These are phyloP conservation scores for Mycena epipterygia DNA, from an alignment of 768 basidiomycete genomes.

Conservation along the genomic window DNA sequence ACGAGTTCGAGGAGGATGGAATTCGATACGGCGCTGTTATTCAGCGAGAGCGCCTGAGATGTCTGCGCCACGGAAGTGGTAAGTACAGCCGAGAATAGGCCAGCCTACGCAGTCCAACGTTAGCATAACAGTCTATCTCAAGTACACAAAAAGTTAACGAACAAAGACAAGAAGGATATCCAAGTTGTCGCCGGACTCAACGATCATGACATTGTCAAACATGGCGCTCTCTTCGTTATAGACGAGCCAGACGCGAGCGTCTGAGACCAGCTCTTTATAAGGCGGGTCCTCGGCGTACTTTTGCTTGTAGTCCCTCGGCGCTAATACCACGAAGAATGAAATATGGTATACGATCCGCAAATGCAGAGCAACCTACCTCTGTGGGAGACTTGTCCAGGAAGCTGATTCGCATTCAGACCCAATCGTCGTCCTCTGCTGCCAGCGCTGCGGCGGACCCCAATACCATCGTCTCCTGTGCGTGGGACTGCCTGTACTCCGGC, in stretches of 20 bases:
- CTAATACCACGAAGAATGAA: background rate
- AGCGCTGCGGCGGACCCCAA: background rate
- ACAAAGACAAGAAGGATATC: constrained; percentile 30
- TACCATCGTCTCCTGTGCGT: constrained; percentile 4
- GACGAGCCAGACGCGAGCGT: constrained; percentile 35
- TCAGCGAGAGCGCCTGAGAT: constrained; percentile 34
- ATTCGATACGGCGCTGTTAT: constrained; percentile 23
- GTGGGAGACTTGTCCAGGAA: background rate
- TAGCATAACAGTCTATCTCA: constrained; percentile 1
- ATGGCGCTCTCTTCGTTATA: constrained; percentile 32
- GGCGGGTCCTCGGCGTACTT: constrained; percentile 29
- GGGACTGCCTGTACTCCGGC: background rate
- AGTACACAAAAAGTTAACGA: background rate
- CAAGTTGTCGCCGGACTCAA: constrained; percentile 25
- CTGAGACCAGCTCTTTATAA: constrained; percentile 26
- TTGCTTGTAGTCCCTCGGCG: constrained; percentile 21
- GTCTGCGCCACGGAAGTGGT: constrained; percentile 39
- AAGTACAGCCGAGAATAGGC: constrained; percentile 39
- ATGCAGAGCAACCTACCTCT: background rate
- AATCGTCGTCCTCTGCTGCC: constrained; percentile 1
- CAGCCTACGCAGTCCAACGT: constrained; percentile 22
- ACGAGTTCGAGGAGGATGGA: constrained; percentile 10
- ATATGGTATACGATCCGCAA: background rate
- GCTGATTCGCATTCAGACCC: constrained; percentile 5
- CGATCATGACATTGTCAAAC: constrained; percentile 32